Evolutionary conservation across 225 moss, liverwort and hornwort species (phyloP).

Genomic region (Physcomitrellopsis africana): DNA sequence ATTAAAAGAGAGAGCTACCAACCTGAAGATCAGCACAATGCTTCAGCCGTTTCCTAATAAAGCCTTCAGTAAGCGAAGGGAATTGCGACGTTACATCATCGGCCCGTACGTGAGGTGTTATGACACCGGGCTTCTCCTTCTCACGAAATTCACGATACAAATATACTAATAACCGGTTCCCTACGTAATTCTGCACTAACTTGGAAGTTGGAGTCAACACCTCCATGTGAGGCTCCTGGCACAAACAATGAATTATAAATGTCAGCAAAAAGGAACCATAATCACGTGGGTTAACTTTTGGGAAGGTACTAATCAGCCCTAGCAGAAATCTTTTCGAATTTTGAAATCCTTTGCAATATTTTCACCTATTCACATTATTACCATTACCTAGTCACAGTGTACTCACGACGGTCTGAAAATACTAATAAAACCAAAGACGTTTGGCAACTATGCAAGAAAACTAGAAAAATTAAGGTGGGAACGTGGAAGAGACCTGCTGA

Average conservation of each 20-base stretch:
- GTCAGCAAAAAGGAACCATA: slow-evolving; percentile 11
- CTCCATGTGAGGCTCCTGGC: slow-evolving; percentile 96
- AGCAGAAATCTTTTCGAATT: not conserved
- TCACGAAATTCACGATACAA: slow-evolving; percentile 94
- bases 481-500: slow-evolving; percentile 69
- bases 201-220: slow-evolving; percentile 98
- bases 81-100: slow-evolving; percentile 92
- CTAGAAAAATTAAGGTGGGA: not conserved
- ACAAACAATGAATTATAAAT: slow-evolving; percentile 11
- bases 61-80: slow-evolving; percentile 86
- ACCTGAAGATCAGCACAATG: slow-evolving; percentile 99
- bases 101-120: slow-evolving; percentile 70
- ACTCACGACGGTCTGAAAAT: not conserved
- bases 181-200: slow-evolving; percentile 90
- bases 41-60: slow-evolving; percentile 90
- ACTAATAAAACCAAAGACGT: slow-evolving; percentile 8
- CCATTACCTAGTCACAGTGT: not conserved
- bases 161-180: slow-evolving; percentile 83
- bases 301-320: not conserved
- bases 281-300: not conserved
- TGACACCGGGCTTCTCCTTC: slow-evolving; percentile 89
- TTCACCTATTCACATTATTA: too few relatives aligned
- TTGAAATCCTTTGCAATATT: too few relatives aligned
- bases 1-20: slow-evolving; percentile 11
- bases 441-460: not conserved